Evolutionary conservation across 2,329 filamentous ascomycete species (phyloP), one percentile per base, ranked within the genome.

Genomic region (Didymellaceae sp.): DNA sequence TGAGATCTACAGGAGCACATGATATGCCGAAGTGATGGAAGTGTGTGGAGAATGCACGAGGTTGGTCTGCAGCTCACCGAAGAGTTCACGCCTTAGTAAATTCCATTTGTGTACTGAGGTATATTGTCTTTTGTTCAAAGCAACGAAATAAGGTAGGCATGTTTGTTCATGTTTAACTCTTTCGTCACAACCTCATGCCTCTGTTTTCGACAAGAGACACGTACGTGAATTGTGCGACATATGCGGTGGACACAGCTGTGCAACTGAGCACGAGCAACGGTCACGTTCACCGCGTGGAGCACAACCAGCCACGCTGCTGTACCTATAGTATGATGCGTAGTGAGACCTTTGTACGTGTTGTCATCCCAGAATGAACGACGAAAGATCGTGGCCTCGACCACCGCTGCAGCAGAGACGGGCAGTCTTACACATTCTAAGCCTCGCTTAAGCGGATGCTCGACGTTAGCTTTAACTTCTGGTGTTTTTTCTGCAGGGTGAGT

Each of bases 401-500:
- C n/a, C n/a, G n/a, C n/a, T n/a, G n/a, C n/a, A n/a, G n/a, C n/a
- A n/a, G n/a, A n/a, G n/a, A n/a, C n/a, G n/a, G n/a, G n/a, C n/a
- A n/a, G n/a, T n/a, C n/a, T n/a, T n/a, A n/a, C n/a, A n/a, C n/a
- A n/a, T n/a, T n/a, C n/a, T n/a, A n/a, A n/a, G n/a, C n/a, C n/a
- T n/a, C n/a, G n/a, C n/a, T n/a, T n/a, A n/a, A n/a, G n/a, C n/a
- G n/a, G n/a, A n/a, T n/a, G n/a, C 13, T 43, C 38, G 39, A 42
- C 18, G 48, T 46, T 13, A n/a, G 42, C 25, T 46, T 52, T 42
- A 38, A 38, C 37, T 46, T 38, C 37, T 28, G 22, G 4, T 10
- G 28, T 32, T 41, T 20, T 13, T 33, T 45, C 48, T 52, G 48
- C 48, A 52, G 42, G 48, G 43, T 9, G 38, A 43, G 3, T 28